Percentiles rank a stretch among this genome's conserved stretches.
Conservation (phyloP, 306 rosid species). For the Malus sylvestris region DNA sequence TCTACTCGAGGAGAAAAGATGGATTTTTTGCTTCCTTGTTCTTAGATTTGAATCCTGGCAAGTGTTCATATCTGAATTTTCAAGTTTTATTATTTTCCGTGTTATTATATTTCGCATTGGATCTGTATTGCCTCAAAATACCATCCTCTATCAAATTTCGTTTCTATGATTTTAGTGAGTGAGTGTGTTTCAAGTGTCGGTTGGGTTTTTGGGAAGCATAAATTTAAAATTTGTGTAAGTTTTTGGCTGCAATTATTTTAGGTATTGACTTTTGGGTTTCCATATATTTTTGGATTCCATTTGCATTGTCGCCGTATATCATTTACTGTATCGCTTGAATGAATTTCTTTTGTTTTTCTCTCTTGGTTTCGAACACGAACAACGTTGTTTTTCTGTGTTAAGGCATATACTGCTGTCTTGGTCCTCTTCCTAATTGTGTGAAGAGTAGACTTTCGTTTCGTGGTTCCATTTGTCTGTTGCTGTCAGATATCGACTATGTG, state of each 20-base stretch:
- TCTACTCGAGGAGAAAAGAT: constrained; percentile 27
- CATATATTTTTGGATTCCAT: background rate
- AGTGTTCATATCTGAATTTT: constrained; percentile 70
- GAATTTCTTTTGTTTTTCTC: background rate
- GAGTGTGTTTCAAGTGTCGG: background rate
- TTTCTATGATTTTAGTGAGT: background rate
- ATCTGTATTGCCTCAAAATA: constrained; percentile 22
- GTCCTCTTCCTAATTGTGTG: background rate
- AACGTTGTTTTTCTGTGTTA: background rate
- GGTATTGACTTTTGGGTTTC: background rate
- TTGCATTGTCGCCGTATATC: background rate
- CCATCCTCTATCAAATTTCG: background rate
- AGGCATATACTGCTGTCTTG: background rate
- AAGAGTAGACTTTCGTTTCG: background rate
- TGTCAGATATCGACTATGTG: background rate
- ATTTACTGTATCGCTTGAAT: background rate
- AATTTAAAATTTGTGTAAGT: background rate
- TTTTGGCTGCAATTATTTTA: background rate
- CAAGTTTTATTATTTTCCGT: constrained; percentile 8
- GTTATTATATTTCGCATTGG: constrained; percentile 13
- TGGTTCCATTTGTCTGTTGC: background rate
- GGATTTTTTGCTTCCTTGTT: constrained; percentile 28
- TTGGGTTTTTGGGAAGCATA: background rate
- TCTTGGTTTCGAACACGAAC: background rate
- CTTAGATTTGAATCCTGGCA: constrained; percentile 44